A percentile compares a stretch with the other conserved stretches of the same genome.
These are phyloP conservation scores for Malus hybrid DNA, from an alignment of 331 rosid species.

Conservation along the genomic window DNA sequence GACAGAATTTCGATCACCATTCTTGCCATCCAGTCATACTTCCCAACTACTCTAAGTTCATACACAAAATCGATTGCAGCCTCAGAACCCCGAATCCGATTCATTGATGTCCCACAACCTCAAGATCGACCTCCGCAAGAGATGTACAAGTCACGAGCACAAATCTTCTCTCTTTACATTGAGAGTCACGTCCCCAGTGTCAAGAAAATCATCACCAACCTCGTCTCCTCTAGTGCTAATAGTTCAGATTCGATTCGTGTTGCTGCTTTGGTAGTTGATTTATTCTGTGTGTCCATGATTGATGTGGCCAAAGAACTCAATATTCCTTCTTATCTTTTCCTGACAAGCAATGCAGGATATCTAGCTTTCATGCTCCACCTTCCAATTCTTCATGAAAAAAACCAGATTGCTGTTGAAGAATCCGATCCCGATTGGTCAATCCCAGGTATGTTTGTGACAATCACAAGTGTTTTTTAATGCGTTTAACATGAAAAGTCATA, in stretches of 20 bases:
- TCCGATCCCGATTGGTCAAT: conserved; percentile 5
- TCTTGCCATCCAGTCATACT: conserved; percentile 9
- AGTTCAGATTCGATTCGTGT: background rate
- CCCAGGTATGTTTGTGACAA: background rate
- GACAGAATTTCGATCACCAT: conserved; percentile 29
- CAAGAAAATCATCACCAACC: conserved; percentile 1
- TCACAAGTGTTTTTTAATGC: too few species aligned
- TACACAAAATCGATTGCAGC: conserved; percentile 1
- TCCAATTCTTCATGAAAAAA: background rate
- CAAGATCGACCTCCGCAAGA: background rate
- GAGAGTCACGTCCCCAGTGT: conserved; percentile 19
- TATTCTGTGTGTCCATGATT: conserved; percentile 12
- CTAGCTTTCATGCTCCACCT: conserved; percentile 4
- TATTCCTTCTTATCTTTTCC: conserved; percentile 14
- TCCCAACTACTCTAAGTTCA: background rate
- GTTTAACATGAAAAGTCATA: too few species aligned
- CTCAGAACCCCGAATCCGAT: conserved; percentile 5
- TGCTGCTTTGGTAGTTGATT: conserved; percentile 17
- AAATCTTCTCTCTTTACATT: background rate
- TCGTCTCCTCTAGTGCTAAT: conserved; percentile 8
- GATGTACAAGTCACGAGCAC: background rate
- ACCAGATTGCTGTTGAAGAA: background rate
- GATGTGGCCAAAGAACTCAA: conserved; percentile 9
- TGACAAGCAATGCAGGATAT: conserved; percentile 7
- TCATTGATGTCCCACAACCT: conserved; percentile 20